Conservation (phyloP, 208 protist species). For the Porcisia hertigi region DNA sequence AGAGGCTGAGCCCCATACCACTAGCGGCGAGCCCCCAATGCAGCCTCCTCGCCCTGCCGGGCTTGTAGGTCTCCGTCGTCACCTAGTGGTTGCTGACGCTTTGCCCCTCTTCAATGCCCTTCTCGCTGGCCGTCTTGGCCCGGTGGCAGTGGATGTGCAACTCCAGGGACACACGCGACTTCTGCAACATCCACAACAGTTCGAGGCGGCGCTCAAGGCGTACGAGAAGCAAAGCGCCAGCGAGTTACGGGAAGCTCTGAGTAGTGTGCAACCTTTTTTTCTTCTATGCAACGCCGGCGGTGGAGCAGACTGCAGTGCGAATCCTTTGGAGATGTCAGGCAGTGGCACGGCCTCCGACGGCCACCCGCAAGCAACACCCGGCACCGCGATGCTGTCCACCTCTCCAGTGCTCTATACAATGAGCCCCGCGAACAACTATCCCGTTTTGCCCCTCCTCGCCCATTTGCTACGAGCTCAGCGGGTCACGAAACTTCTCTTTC, state of each 20-base stretch:
- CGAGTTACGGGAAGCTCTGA: slow-evolving; percentile 26
- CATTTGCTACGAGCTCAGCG: slow-evolving; percentile 43
- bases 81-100: slow-evolving; percentile 36
- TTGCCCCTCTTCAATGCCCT: slow-evolving; percentile 48
- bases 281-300: slow-evolving; percentile 21
- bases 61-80: neutral
- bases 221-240: slow-evolving; percentile 38
- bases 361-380: neutral
- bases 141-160: slow-evolving; percentile 67
- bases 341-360: neutral
- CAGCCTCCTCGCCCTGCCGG: neutral
- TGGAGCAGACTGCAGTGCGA: neutral
- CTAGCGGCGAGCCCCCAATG: neutral
- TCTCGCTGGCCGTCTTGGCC: slow-evolving; percentile 53
- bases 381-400: neutral
- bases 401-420: slow-evolving; percentile 52
- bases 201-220: slow-evolving; percentile 34
- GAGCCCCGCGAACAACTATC: slow-evolving; percentile 30
- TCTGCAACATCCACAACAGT: slow-evolving; percentile 43
- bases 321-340: neutral
- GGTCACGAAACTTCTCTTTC: slow-evolving; percentile 59
- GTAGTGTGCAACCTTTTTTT: slow-evolving; percentile 45
- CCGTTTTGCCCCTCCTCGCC: slow-evolving; percentile 53
- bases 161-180: slow-evolving; percentile 42
- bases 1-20: neutral